These are phyloP conservation scores for Saksenaea oblongispora DNA, from an alignment of 371 early-diverging fungal species.

Conservation along the genomic window DNA sequence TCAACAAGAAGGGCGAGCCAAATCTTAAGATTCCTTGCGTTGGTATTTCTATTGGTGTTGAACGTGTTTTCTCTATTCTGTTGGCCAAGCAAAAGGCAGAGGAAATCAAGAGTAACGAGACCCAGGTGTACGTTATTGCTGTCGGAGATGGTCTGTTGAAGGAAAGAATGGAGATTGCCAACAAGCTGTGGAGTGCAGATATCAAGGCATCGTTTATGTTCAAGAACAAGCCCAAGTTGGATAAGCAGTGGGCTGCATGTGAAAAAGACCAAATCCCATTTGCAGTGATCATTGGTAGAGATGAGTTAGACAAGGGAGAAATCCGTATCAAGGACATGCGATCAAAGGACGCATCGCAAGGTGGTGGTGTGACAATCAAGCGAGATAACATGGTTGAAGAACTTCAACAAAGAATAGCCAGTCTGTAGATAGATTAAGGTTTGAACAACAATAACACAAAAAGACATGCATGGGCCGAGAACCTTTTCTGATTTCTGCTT, in stretches of 20 bases:
- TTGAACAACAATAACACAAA: background rate
- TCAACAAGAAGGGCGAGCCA: conserved; percentile 62
- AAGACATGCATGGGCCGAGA: background rate
- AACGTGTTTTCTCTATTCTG: conserved; percentile 94
- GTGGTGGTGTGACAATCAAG: conserved; percentile 54
- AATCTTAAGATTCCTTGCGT: conserved; percentile 92
- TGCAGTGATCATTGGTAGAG: conserved; percentile 84
- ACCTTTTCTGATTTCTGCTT: background rate
- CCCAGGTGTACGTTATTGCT: conserved; percentile 87
- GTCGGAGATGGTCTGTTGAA: conserved; percentile 83
- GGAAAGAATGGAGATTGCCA: conserved; percentile 87
- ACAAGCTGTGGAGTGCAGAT: conserved; percentile 88
- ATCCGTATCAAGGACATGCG: conserved; percentile 89
- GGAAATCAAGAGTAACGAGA: conserved; percentile 74
- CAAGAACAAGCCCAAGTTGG: conserved; percentile 88
- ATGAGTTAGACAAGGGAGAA: conserved; percentile 74
- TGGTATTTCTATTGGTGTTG: conserved; percentile 97
- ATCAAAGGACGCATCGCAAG: conserved; percentile 58
- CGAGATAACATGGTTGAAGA: conserved; percentile 67
- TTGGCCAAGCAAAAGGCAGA: conserved; percentile 58
- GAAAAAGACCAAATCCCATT: conserved; percentile 88
- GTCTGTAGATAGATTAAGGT: background rate
- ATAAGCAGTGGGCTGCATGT: conserved; percentile 78
- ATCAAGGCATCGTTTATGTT: conserved; percentile 81
- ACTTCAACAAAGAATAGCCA: conserved; percentile 36